These are phyloP conservation scores for Peronospora tabacina DNA, from an alignment of 352 stramenopile species.

Conservation along the genomic window DNA sequence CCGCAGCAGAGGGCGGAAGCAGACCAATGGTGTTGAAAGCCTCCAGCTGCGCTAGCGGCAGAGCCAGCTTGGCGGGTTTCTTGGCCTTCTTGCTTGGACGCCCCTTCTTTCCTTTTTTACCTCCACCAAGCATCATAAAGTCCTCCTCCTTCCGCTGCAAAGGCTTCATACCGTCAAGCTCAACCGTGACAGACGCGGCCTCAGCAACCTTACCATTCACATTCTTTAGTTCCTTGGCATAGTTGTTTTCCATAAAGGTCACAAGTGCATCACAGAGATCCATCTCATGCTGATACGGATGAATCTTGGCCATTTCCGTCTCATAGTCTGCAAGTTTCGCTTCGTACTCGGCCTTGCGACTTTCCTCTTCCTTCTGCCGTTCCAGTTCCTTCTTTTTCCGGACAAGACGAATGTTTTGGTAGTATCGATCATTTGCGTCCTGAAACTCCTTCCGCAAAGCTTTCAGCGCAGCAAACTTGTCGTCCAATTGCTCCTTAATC, in stretches of 20 bases:
- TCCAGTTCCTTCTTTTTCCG: constrained; percentile 83
- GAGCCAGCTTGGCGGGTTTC: constrained; percentile 68
- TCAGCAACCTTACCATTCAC: constrained; percentile 34
- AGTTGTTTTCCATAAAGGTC: constrained; percentile 89
- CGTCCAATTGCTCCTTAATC: constrained; percentile 89
- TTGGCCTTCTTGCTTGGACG: constrained; percentile 66
- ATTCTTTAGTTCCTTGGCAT: constrained; percentile 78
- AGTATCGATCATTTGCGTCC: constrained; percentile 91
- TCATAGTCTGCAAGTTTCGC: constrained; percentile 95
- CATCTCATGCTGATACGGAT: constrained; percentile 94
- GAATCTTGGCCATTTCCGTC: constrained; percentile 93
- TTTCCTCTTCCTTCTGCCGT: constrained; percentile 74
- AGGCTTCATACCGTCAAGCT: constrained; percentile 90
- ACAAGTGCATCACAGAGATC: constrained; percentile 92
- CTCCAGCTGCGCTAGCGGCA: constrained; percentile 72
- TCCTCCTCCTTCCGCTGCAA: constrained; percentile 82
- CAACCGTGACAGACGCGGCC: constrained; percentile 42
- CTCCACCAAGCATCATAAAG: constrained; percentile 62
- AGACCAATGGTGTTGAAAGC: constrained; percentile 91
- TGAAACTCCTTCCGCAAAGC: constrained; percentile 85
- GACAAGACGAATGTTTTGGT: constrained; percentile 84
- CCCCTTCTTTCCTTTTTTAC: constrained; percentile 64
- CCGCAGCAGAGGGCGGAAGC: constrained; percentile 81
- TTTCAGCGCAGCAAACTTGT: constrained; percentile 84
- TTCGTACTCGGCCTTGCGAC: constrained; percentile 82